Evolutionary conservation across 306 rosid species (phyloP).

Genomic region (peach (Prunus persica)): DNA sequence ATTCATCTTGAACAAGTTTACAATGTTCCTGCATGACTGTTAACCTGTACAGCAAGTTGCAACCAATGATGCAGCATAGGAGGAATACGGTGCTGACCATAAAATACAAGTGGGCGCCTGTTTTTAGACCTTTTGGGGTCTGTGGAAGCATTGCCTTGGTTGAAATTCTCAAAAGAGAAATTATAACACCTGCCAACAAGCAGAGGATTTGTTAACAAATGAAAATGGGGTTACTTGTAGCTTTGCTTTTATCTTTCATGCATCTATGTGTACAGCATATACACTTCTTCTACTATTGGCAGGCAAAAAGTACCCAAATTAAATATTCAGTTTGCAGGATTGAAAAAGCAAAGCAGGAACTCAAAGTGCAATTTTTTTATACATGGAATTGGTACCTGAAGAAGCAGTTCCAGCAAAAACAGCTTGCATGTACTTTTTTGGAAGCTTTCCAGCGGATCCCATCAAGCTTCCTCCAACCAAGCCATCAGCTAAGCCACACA

Average conservation of each 20-base stretch:
- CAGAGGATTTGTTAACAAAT: slow-evolving; percentile 2
- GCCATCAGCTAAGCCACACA: slow-evolving; percentile 74
- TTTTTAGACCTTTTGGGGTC: slow-evolving; percentile 68
- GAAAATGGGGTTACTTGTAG: background rate
- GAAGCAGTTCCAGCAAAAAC: slow-evolving; percentile 96
- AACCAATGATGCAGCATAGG: slow-evolving; percentile 62
- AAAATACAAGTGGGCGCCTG: slow-evolving; percentile 88
- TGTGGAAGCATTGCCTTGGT: slow-evolving; percentile 82
- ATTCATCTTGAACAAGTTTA: slow-evolving; percentile 34
- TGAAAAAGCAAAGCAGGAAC: slow-evolving; percentile 13
- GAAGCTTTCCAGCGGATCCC: slow-evolving; percentile 92
- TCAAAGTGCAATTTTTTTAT: background rate
- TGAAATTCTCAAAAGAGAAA: slow-evolving; percentile 75
- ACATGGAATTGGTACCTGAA: slow-evolving; percentile 51
- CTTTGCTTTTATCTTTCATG: background rate
- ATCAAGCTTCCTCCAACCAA: slow-evolving; percentile 82
- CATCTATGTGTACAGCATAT: background rate
- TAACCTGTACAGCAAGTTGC: slow-evolving; percentile 70
- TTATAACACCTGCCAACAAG: slow-evolving; percentile 60
- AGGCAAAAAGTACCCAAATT: too few species aligned
- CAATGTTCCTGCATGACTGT: slow-evolving; percentile 66
- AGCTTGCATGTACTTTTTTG: slow-evolving; percentile 89
- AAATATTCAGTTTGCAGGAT: background rate
- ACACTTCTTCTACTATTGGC: too few species aligned
- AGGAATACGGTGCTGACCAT: slow-evolving; percentile 60